These are phyloP conservation scores for Boletellus dicymbophilus DNA, from an alignment of 1,284 basidiomycete species.

Conservation along the genomic window DNA sequence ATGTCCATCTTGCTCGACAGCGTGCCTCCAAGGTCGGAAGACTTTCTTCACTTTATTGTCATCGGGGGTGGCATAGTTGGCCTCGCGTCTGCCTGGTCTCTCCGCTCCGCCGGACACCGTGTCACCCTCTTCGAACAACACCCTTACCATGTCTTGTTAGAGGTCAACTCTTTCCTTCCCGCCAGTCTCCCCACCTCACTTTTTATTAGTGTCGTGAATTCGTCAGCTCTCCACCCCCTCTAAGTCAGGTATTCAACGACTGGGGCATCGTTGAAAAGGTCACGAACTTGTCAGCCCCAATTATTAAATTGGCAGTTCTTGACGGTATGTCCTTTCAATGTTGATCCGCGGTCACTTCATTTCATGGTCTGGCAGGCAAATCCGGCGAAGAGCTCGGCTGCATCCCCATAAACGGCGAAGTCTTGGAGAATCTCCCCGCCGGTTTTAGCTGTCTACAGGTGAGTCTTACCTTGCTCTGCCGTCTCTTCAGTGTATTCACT, in stretches of 20 bases:
- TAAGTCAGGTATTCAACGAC: conserved; percentile 44
- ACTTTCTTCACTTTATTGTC: conserved; percentile 33
- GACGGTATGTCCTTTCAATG: conserved; percentile 14
- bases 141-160: conserved; percentile 25
- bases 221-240: conserved; percentile 39
- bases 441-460: conserved; percentile 41
- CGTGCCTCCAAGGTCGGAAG: conserved; percentile 21
- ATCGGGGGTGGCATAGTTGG: conserved; percentile 45
- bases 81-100: conserved; percentile 43
- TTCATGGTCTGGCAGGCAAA: conserved; percentile 25
- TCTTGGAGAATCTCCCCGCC: conserved; percentile 38
- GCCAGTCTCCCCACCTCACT: background rate
- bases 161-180: conserved; percentile 26
- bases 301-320: conserved; percentile 32
- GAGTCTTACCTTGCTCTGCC: background rate
- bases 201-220: conserved; percentile 12
- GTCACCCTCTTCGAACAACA: conserved; percentile 43
- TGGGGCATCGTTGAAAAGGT: conserved; percentile 43
- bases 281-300: conserved; percentile 32
- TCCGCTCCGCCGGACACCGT: conserved; percentile 43
- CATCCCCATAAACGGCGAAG: conserved; percentile 38
- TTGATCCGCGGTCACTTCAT: background rate
- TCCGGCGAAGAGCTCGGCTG: conserved; percentile 37
- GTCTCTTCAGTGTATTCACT: background rate
- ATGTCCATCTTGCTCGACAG: too few species aligned